Evolutionary conservation across 148 eudicot species (phyloP).

Genomic region (Nepenthes gracilis): DNA sequence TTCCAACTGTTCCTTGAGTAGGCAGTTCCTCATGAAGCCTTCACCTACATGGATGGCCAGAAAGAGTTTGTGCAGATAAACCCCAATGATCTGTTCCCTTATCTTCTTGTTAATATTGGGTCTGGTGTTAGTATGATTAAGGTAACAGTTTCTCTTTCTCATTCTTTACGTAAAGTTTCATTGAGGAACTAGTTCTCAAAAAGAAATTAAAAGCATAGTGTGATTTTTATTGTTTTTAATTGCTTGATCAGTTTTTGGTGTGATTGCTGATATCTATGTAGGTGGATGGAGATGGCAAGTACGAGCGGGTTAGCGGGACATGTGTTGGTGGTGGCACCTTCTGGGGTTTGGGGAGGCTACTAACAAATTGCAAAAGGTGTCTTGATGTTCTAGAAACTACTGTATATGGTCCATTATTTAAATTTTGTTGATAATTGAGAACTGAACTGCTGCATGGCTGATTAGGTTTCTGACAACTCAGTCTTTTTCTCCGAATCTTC

Average conservation of each 20-base stretch:
- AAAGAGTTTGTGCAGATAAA: conserved; percentile 80
- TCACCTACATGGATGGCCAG: conserved; percentile 54
- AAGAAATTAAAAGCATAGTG: no score
- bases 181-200: no score
- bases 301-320: conserved; percentile 88
- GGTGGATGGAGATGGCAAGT: conserved; percentile 84
- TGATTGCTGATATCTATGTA: conserved; percentile 16
- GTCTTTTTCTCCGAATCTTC: conserved; percentile 4
- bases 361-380: conserved; percentile 84
- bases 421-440: neutral
- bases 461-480: neutral
- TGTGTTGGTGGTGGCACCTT: conserved; percentile 94
- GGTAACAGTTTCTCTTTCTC: conserved; percentile 26
- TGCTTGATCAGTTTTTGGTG: conserved; percentile 6
- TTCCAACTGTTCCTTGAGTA: conserved; percentile 17
- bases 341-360: conserved; percentile 76
- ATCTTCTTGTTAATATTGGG: conserved; percentile 87
- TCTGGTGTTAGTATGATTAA: conserved; percentile 97
- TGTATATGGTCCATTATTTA: neutral
- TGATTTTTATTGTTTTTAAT: neutral
- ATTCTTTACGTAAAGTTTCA: neutral
- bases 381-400: neutral
- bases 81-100: conserved; percentile 70
- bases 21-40: conserved; percentile 79
- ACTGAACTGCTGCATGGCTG: neutral